Percentiles rank a stretch among this genome's conserved stretches.
These are phyloP conservation scores for Taiozyma sp. DNA, from an alignment of 1,139 yeast species.

Conservation along the genomic window DNA sequence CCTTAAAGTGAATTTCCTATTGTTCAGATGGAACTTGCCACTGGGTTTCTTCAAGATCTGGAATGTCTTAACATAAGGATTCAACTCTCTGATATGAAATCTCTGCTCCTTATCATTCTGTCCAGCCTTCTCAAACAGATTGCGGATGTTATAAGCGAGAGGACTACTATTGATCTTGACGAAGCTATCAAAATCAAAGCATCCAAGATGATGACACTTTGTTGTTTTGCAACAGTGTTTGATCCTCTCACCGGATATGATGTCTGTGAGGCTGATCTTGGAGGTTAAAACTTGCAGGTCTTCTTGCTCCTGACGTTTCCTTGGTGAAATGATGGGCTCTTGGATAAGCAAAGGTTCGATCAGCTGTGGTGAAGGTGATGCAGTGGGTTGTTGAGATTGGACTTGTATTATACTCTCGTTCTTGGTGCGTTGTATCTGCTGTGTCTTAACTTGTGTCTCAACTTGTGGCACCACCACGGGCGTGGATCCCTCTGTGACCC, in stretches of 20 bases:
- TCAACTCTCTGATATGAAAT: background rate
- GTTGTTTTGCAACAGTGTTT: conserved; percentile 11
- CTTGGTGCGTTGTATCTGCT: background rate
- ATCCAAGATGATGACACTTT: conserved; percentile 11
- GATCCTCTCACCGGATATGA: conserved; percentile 14
- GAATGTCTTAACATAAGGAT: background rate
- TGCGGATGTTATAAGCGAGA: background rate
- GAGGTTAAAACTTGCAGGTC: conserved; percentile 12
- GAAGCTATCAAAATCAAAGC: conserved; percentile 15
- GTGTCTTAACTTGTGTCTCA: background rate
- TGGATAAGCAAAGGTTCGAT: background rate
- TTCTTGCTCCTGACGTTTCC: conserved; percentile 3
- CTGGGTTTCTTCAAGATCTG: background rate
- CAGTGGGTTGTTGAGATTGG: background rate
- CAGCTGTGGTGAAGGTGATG: background rate
- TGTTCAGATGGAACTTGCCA: background rate
- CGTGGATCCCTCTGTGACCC: background rate
- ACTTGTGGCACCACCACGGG: background rate
- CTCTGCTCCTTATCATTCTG: background rate
- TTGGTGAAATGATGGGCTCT: background rate
- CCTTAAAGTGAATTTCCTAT: background rate
- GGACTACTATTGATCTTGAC: conserved; percentile 6
- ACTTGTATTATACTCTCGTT: background rate
- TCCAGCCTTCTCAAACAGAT: conserved; percentile 4
- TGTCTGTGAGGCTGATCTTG: conserved; percentile 12